Conservation (phyloP, 805 yeast genomes). For the Starmerella bombicola region DNA sequence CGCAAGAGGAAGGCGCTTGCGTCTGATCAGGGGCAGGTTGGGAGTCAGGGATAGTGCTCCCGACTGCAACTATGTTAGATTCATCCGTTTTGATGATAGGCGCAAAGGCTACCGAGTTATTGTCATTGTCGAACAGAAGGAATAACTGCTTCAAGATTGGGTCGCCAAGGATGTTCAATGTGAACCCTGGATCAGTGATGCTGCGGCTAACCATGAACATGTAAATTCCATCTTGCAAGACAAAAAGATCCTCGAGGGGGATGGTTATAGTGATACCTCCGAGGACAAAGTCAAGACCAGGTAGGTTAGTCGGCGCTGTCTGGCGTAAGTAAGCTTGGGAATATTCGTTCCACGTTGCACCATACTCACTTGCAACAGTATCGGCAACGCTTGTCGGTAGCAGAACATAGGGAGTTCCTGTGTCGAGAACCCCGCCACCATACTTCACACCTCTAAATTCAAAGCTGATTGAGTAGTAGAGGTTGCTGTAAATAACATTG, state of each 20-base stretch:
- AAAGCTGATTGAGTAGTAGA: conserved; percentile 7
- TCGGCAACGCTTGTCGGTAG: conserved; percentile 29
- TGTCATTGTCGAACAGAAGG: conserved; percentile 52
- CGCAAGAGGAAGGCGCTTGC: neutral
- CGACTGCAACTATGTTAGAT: conserved; percentile 6
- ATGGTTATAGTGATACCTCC: conserved; percentile 18
- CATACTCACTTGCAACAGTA: conserved; percentile 9
- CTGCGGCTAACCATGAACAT: conserved; percentile 6
- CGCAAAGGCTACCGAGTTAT: conserved; percentile 45
- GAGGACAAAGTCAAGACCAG: conserved; percentile 11
- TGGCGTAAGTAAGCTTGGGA: neutral
- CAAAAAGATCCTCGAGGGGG: conserved; percentile 22
- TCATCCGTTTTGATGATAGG: conserved; percentile 21
- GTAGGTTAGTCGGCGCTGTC: conserved; percentile 1
- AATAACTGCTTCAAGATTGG: conserved; percentile 48
- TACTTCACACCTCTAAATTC: conserved; percentile 4
- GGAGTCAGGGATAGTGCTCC: conserved; percentile 8
- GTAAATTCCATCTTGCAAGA: conserved; percentile 10
- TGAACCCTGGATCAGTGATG: neutral
- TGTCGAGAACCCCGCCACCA: conserved; percentile 32
- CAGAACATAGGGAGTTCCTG: conserved; percentile 40
- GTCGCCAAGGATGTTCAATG: conserved; percentile 32
- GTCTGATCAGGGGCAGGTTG: conserved; percentile 12
- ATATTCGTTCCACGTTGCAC: conserved; percentile 4
- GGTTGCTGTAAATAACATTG: neutral